Conservation (phyloP, 441 rosid species). For the Erysimum cheiri region DNA sequence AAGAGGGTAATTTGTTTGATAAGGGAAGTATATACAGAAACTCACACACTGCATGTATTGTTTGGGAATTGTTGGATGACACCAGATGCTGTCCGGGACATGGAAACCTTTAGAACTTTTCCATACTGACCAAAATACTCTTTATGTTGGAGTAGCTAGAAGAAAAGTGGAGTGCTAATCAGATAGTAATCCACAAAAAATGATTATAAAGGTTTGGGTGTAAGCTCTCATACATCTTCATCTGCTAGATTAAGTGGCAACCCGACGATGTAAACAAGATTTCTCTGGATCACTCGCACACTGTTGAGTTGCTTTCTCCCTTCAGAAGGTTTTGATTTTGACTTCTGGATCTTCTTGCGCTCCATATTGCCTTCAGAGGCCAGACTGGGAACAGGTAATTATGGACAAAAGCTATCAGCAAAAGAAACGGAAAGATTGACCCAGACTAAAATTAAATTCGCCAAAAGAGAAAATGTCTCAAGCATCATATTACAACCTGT, state of each 20-base stretch:
- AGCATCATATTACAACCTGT: slow-evolving; percentile 49
- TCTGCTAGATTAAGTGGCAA: slow-evolving; percentile 66
- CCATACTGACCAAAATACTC: slow-evolving; percentile 90
- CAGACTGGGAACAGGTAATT: slow-evolving; percentile 43
- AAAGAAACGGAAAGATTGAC: neutral
- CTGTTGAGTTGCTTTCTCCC: slow-evolving; percentile 60
- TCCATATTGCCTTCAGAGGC: slow-evolving; percentile 55
- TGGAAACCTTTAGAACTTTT: slow-evolving; percentile 79
- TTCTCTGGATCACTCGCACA: slow-evolving; percentile 60
- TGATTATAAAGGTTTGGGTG: neutral
- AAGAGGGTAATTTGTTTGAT: slow-evolving; percentile 7
- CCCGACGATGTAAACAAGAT: slow-evolving; percentile 68
- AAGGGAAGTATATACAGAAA: slow-evolving; percentile 2
- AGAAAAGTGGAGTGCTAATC: slow-evolving; percentile 6
- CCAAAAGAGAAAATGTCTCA: neutral
- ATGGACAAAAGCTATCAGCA: neutral
- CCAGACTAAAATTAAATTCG: neutral
- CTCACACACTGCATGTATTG: slow-evolving; percentile 80
- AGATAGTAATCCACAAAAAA: slow-evolving; percentile 17
- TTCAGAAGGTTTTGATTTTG: slow-evolving; percentile 60
- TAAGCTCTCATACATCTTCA: slow-evolving; percentile 51
- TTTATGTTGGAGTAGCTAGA: slow-evolving; percentile 60
- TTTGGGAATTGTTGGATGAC: slow-evolving; percentile 77
- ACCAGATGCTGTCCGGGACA: slow-evolving; percentile 76
- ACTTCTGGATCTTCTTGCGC: slow-evolving; percentile 61